Evolutionary conservation across 805 yeast species (phyloP), one percentile per base, ranked within the genome.

Genomic region (Lipomyces starkeyi): DNA sequence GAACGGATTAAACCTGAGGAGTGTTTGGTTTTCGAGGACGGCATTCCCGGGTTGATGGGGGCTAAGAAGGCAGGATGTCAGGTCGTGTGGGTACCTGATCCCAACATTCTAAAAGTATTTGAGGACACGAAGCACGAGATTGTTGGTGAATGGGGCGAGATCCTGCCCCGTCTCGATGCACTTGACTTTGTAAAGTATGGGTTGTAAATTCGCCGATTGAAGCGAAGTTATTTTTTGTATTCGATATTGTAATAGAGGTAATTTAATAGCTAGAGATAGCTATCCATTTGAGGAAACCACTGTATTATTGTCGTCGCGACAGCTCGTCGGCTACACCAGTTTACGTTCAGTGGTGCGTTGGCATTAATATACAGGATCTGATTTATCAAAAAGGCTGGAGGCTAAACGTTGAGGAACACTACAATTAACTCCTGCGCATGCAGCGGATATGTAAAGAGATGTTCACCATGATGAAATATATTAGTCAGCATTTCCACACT

Each of bases 21-120:
- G 74, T 91, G 97, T 74, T 78, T 95, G 40, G 90, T 95, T 1
- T 95, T 95, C 78, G 99, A 95, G 81, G 99, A 95, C 79, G 98
- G 97, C 2, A 82, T 93, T 57, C 93, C 97, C 0, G 99, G 99
- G 2, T 94, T 94, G 27, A 76, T 81, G 20, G 89, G 97, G 2
- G 99, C 97, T 14, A 85, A 84, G 65, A 88, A 90, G 20, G 92
- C 97, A 47, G 93, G 93, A 11, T 90, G 91, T 14, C 84, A 83
- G 64, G 97, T 94, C n/a, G 84, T 94, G 59, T 95, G 98, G 99
- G 90, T 93, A 14, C 98, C 99, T 9, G 94, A 94, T 78, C 83
- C 84, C 32, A 86, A 90, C 66, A 97, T 97, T 0, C 75, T 85
- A 43, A 80, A 82, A 22, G 84, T 85, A 7, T 78, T 91, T 71